These are phyloP conservation scores for Puccinia hordei DNA, from an alignment of 1,284 basidiomycete genomes.

Conservation along the genomic window DNA sequence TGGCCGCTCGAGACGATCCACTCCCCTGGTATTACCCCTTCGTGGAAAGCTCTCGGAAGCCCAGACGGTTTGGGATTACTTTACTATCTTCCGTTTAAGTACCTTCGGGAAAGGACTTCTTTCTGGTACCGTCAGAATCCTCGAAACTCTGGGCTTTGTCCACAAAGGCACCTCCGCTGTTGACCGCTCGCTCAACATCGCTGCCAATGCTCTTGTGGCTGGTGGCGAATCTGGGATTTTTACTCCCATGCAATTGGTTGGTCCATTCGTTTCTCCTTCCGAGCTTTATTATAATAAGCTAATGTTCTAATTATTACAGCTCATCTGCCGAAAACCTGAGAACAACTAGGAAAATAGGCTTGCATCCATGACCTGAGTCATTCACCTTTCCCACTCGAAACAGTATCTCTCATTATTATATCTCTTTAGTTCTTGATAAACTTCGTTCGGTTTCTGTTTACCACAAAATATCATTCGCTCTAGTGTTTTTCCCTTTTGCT, in stretches of 20 bases:
- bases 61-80: too few species aligned
- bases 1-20: constrained; percentile 71
- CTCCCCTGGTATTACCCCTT: constrained; percentile 94
- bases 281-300: background rate
- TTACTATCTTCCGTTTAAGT: too few species aligned
- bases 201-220: constrained; percentile 75
- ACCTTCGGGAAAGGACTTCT: too few species aligned
- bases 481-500: too few species aligned
- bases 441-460: background rate
- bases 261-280: background rate
- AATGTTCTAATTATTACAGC: background rate
- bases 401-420: background rate
- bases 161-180: constrained; percentile 93
- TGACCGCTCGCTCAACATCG: constrained; percentile 82
- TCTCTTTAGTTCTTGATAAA: background rate
- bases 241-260: constrained; percentile 58
- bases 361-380: background rate
- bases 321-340: constrained; percentile 26
- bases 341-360: background rate
- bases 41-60: constrained; percentile 89
- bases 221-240: constrained; percentile 82
- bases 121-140: constrained; percentile 70
- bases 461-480: background rate
- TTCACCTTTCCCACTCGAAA: background rate
- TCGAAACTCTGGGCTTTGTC: constrained; percentile 78